Percentiles rank a stretch among this genome's conserved stretches.
These are phyloP conservation scores for Zanthoxylum bungeanum DNA, from an alignment of 345 rosid species.

Conservation along the genomic window DNA sequence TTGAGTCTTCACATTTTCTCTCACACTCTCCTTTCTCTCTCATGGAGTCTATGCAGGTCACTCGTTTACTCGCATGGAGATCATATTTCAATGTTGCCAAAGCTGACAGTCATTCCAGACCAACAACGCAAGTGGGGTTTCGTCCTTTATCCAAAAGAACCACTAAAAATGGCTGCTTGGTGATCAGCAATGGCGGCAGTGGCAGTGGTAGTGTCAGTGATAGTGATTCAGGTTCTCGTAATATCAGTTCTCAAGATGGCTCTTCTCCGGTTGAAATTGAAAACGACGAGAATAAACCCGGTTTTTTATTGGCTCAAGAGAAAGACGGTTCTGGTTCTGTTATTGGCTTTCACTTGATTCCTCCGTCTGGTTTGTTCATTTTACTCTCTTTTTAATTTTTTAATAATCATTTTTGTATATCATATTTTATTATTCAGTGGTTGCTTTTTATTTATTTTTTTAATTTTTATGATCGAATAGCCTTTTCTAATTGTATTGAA, in stretches of 20 bases:
- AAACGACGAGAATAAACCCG: constrained; percentile 15
- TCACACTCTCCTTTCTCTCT: neutral
- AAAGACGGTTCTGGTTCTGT: constrained; percentile 62
- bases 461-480: no score
- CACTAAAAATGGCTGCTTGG: constrained; percentile 23
- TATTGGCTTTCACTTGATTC: constrained; percentile 59
- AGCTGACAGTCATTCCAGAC: constrained; percentile 5
- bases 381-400: neutral
- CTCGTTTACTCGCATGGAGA: constrained; percentile 17
- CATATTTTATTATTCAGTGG: neutral
- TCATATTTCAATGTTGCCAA: constrained; percentile 2
- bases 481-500: neutral
- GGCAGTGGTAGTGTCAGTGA: constrained; percentile 14
- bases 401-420: neutral
- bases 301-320: constrained; percentile 44
- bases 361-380: constrained; percentile 38
- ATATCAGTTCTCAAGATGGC: constrained; percentile 5
- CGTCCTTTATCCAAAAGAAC: constrained; percentile 20
- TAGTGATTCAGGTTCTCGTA: neutral
- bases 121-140: constrained; percentile 25
- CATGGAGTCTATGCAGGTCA: constrained; percentile 49
- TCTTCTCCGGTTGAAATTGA: constrained; percentile 27
- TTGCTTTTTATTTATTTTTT: neutral
- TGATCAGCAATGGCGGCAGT: constrained; percentile 20
- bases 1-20: neutral